Evolutionary conservation across 78 protist genomes (phyloP).

Genomic region (Goniomonas avonlea): DNA sequence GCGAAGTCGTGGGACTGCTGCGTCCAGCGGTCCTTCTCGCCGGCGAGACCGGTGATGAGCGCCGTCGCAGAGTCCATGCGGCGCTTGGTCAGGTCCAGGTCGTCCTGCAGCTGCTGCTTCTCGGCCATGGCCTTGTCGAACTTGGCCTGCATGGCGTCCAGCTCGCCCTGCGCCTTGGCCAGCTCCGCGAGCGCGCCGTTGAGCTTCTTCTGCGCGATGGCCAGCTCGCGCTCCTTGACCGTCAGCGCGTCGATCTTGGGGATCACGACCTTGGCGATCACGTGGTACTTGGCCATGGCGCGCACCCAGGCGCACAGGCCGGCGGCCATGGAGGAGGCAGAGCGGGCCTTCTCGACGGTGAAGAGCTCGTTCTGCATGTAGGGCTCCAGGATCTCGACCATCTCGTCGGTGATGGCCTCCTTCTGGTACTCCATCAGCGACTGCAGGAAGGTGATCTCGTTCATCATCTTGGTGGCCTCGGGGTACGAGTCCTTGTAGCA

Average conservation of each 20-base stretch:
- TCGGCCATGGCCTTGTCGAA: constrained; percentile 55
- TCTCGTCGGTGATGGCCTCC: constrained; percentile 76
- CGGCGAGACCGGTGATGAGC: constrained; percentile 74
- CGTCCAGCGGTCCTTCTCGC: constrained; percentile 82
- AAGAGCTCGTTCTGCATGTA: constrained; percentile 63
- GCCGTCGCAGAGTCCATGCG: constrained; percentile 61
- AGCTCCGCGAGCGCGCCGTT: constrained; percentile 20
- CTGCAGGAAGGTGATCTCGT: constrained; percentile 34
- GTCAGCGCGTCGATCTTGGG: constrained; percentile 51
- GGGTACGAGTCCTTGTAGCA: constrained; percentile 44
- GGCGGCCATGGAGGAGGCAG: constrained; percentile 48
- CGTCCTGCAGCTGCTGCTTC: constrained; percentile 69
- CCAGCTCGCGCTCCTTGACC: neutral
- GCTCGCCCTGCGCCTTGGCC: constrained; percentile 56
- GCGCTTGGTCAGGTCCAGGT: constrained; percentile 44
- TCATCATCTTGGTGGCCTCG: constrained; percentile 32
- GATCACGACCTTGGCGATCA: constrained; percentile 56
- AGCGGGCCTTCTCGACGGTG: constrained; percentile 51
- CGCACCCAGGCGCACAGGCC: constrained; percentile 70
- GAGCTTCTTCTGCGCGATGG: neutral
- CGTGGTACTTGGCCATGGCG: constrained; percentile 59
- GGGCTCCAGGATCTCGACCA: constrained; percentile 69
- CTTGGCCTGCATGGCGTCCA: constrained; percentile 44
- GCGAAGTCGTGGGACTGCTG: constrained; percentile 47
- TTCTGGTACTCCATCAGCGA: constrained; percentile 43